Percentiles rank a stretch among this genome's conserved stretches.
These are phyloP conservation scores for Boletus pseudo-olivaceus DNA, from an alignment of 768 basidiomycete species.

Conservation along the genomic window DNA sequence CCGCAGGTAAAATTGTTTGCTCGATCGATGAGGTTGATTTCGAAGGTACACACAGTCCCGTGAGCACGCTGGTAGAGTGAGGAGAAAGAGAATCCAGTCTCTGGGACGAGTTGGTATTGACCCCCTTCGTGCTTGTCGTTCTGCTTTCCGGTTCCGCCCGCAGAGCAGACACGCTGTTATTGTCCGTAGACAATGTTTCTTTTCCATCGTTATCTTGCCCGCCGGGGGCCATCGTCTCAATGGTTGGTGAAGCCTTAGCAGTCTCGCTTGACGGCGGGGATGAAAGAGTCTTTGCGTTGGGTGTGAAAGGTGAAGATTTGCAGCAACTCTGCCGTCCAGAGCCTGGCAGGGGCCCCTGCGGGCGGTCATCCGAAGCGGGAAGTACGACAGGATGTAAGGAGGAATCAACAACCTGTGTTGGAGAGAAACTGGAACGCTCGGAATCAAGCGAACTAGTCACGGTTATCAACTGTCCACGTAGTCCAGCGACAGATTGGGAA, in stretches of 20 bases:
- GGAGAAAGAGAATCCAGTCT: conserved; percentile 61
- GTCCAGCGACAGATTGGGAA: background rate
- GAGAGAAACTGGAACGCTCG: background rate
- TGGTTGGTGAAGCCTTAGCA: conserved; percentile 15
- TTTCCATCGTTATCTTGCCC: background rate
- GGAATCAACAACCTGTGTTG: conserved; percentile 3
- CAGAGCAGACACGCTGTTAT: background rate
- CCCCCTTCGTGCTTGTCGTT: conserved; percentile 20
- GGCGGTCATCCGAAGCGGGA: background rate
- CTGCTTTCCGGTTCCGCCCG: conserved; percentile 22
- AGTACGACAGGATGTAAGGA: background rate
- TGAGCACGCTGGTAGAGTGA: conserved; percentile 43
- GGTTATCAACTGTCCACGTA: conserved; percentile 2
- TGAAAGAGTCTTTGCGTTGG: conserved; percentile 17
- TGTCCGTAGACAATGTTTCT: background rate
- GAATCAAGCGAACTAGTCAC: background rate
- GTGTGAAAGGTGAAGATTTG: conserved; percentile 15
- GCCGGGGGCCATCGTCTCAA: background rate
- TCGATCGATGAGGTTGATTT: conserved; percentile 16
- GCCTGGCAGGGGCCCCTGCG: conserved; percentile 31
- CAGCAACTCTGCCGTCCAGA: conserved; percentile 38
- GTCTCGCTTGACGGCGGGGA: conserved; percentile 17
- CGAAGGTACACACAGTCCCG: conserved; percentile 34
- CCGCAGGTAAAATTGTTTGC: conserved; percentile 3
- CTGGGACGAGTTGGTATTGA: conserved; percentile 26